Evolutionary conservation across 1,139 yeast genomes (phyloP), one percentile per base, ranked within the genome.

Genomic region (Fermentozyma sake): DNA sequence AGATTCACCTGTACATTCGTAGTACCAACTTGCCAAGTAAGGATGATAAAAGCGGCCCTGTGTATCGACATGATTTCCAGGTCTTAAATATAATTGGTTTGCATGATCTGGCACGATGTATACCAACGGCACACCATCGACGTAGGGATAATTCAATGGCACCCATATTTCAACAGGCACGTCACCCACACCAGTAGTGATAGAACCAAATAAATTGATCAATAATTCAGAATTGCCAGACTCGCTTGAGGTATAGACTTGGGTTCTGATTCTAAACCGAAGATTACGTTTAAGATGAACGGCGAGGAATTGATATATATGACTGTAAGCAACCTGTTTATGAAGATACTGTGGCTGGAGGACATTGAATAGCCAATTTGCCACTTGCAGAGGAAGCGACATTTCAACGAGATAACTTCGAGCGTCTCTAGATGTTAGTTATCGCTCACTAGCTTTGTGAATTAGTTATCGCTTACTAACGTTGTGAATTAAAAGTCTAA

Each of bases 131-230:
- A 78, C 68, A 3, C 45, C 44, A n/a, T 28, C 35, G 7, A 43
- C 49, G 15, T 44, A 46, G 0, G 96, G 95, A 44, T 84, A 85
- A 15, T 66, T 60, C 20, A 68, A 66, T 0, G 95, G 95, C 2
- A 89, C 48, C 95, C 95, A 87, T 3, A 87, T 55, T 34, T 77
- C 76, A 8, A 84, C 50, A 0, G 89, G 87, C n/a, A 78, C 65
- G 5, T 50, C 43, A 9, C 40, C 36, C 1, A 35, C 50, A 40
- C 70, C 66, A n/a, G n/a, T n/a, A 5, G 14, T 14, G 4, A 79
- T 41, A 2, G 68, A 61, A 0, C 95, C 95, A 41, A 67, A 69
- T 2, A 87, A 41, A 36, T 81, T 79, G 10, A 86, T 57, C 28
- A 86, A 58, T 15, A 87, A 61, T 18, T 67, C 62, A 1, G 83